A percentile compares a stretch with the other conserved stretches of the same genome.
Conservation (phyloP, 345 rosid species). For the Clausena lansium region DNA sequence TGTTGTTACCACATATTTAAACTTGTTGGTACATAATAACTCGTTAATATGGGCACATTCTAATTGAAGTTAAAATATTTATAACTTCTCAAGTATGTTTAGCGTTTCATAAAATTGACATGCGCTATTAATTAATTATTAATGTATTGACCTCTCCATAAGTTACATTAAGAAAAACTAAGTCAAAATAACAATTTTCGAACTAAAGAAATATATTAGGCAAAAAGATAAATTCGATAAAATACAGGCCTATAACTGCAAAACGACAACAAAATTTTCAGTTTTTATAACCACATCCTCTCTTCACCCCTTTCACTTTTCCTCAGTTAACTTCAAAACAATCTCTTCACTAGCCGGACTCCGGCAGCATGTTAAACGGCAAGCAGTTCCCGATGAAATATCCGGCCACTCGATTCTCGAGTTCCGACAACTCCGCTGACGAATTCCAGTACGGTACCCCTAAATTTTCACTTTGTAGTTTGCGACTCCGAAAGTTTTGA, state of each 20-base stretch:
- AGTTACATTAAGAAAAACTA: too few species aligned
- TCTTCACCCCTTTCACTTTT: conserved; percentile 1
- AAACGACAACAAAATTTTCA: neutral
- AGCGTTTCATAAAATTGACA: too few species aligned
- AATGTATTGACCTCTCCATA: too few species aligned
- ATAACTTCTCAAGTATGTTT: too few species aligned
- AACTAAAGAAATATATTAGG: neutral
- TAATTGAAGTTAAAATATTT: too few species aligned
- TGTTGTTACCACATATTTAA: too few species aligned
- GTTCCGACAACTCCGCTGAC: conserved; percentile 25
- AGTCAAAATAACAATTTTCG: too few species aligned
- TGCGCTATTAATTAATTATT: too few species aligned
- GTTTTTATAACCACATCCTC: conserved; percentile 1
- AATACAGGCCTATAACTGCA: neutral
- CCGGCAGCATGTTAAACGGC: conserved; percentile 43
- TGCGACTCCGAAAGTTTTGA: neutral
- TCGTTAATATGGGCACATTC: too few species aligned
- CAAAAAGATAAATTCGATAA: neutral
- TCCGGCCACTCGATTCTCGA: conserved; percentile 12
- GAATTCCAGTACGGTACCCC: conserved; percentile 23
- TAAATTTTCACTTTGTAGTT: neutral
- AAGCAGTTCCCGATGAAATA: conserved; percentile 14
- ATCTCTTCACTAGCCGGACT: conserved; percentile 32
- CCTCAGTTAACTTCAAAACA: conserved; percentile 4
- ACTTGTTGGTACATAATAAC: too few species aligned